Evolutionary conservation across 768 basidiomycete species (phyloP), one percentile per base, ranked within the genome.

Genomic region (Leccinum barrowsii): DNA sequence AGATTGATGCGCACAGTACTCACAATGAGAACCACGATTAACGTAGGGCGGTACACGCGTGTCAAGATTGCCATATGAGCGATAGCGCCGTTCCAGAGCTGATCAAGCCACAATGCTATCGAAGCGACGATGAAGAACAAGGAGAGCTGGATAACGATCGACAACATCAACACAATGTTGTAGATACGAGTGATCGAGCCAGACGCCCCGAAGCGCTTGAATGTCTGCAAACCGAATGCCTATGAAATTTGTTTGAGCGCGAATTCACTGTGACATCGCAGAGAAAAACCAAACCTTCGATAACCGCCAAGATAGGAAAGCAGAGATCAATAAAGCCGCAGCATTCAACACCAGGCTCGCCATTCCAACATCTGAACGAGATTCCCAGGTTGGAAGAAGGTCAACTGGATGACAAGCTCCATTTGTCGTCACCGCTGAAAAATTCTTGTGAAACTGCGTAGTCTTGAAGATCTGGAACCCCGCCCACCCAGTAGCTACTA

Each of bases 221-320:
- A 93, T 0, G 90, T 93, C 72, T 90, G 88, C 90, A 90, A 93
- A 47, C 90, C 88, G 69, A 89, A 92, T 15, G 79, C 66, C 87
- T 89, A 5, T 28, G 17, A 34, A 44, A 4, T 13, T 37, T 48
- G 7, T 54, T 37, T 50, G 15, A 50, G 30, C 24, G 22, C 17
- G 42, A 44, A 15, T 22, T 24, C 22, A 15, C 22, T 15, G 22
- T 8, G 24, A 37, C 32, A 46, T n/a, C 24, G n/a, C 21, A 13
- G 30, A 26, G 48, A 30, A 52, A 52, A 48, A 54, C 10, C 62
- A 24, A 54, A 90, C 90, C 81, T 87, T 90, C 66, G 87, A 78
- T 26, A 93, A 77, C 64, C 77, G 84, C 86, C 87, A 92, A 2
- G 87, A 87, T 63, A 92, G 73, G 70, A 86, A 79, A 21, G 71